Conservation (phyloP, 106 monocot species). For the Cymbidium sinense region DNA sequence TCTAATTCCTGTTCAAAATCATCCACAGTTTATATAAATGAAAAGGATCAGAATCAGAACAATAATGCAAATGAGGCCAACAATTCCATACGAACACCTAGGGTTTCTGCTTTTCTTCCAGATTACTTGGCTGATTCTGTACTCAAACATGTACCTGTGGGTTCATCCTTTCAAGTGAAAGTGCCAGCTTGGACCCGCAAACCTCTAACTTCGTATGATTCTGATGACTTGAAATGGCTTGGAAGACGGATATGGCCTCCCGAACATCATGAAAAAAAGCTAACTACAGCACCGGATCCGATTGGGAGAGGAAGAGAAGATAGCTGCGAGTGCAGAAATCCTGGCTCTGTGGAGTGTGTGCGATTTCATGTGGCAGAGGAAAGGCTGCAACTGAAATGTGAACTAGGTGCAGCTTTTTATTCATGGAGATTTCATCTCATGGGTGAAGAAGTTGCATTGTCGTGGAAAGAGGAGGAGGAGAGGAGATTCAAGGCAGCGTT, state of each 20-base stretch:
- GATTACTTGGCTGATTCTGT: constrained; percentile 10
- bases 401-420: constrained; percentile 60
- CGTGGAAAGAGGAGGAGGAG: constrained; percentile 79
- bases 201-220: constrained; percentile 11
- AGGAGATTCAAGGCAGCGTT: constrained; percentile 49
- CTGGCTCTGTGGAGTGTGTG: constrained; percentile 58
- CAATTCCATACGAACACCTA: constrained; percentile 1
- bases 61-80: not conserved
- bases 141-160: constrained; percentile 17
- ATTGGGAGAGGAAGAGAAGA: constrained; percentile 52
- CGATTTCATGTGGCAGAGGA: constrained; percentile 84
- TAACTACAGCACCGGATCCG: not conserved
- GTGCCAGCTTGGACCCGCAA: constrained; percentile 38
- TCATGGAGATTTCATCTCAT: constrained; percentile 64
- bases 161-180: constrained; percentile 29
- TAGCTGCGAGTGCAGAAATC: constrained; percentile 35
- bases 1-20: constrained; percentile 10
- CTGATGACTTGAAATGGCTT: constrained; percentile 57
- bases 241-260: constrained; percentile 73
- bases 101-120: constrained; percentile 1
- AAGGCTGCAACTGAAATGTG: constrained; percentile 48
- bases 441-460: constrained; percentile 92
- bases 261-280: constrained; percentile 15
- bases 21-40: constrained; percentile 5
- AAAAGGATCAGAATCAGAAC: not conserved